These are phyloP conservation scores for Diaporthe batatas DNA, from an alignment of 2,329 filamentous ascomycete genomes.

Conservation along the genomic window DNA sequence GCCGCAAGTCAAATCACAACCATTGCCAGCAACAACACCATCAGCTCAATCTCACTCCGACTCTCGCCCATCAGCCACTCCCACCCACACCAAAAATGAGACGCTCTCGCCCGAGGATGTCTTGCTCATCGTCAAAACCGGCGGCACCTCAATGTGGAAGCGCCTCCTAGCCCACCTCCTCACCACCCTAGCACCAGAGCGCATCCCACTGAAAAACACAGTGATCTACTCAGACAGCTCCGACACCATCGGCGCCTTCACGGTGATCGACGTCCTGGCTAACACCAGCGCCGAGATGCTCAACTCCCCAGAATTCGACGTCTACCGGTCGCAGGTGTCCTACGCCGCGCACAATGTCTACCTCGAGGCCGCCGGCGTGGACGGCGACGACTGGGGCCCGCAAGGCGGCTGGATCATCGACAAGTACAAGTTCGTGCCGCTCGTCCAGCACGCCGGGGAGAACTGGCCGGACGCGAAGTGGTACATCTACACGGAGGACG, in stretches of 20 bases:
- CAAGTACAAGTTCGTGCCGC: slow-evolving; percentile 42
- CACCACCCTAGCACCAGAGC: slow-evolving; percentile 45
- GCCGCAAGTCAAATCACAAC: too few relatives aligned
- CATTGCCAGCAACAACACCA: too few relatives aligned
- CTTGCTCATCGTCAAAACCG: slow-evolving; percentile 47
- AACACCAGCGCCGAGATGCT: slow-evolving; percentile 42
- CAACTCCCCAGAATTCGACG: slow-evolving; percentile 41
- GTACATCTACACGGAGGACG: slow-evolving; percentile 46
- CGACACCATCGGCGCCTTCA: slow-evolving; percentile 45
- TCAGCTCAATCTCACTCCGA: too few relatives aligned
- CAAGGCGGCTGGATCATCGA: slow-evolving; percentile 36
- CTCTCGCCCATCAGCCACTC: too few relatives aligned
- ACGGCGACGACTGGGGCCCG: slow-evolving; percentile 28
- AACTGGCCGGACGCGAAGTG: slow-evolving; percentile 42
- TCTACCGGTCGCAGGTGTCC: slow-evolving; percentile 44
- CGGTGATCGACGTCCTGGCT: slow-evolving; percentile 46
- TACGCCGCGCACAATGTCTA: slow-evolving; percentile 46
- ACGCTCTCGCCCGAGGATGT: slow-evolving; percentile 20
- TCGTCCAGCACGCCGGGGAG: slow-evolving; percentile 35
- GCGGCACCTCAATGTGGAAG: slow-evolving; percentile 46
- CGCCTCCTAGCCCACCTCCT: slow-evolving; percentile 47
- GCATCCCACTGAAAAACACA: slow-evolving; percentile 45
- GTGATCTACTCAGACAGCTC: slow-evolving; percentile 47
- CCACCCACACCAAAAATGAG: too few relatives aligned
- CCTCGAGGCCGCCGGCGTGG: slow-evolving; percentile 43